Conservation (phyloP, 129 eudicot species). For the Lonicera japonica region DNA sequence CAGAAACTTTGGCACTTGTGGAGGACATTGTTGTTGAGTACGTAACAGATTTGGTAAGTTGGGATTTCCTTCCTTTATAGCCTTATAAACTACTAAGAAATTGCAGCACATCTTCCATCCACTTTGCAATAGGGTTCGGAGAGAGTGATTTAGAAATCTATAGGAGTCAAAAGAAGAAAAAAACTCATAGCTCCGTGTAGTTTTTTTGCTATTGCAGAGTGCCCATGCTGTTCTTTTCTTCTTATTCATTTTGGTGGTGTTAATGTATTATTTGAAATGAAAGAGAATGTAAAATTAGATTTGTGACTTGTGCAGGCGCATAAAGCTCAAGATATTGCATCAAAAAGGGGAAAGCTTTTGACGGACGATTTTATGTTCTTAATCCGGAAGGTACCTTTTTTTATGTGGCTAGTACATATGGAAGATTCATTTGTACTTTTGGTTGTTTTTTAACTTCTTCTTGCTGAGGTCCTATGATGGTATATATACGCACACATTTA, state of each 20-base stretch:
- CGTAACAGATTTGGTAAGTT: slow-evolving; percentile 83
- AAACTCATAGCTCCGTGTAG: neutral
- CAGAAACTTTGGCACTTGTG: slow-evolving; percentile 87
- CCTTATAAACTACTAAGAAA: neutral
- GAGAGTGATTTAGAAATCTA: too few species aligned
- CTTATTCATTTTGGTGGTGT: too few species aligned
- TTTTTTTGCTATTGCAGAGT: neutral
- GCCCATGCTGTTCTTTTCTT: too few species aligned
- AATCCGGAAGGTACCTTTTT: slow-evolving; percentile 68
- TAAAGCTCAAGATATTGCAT: slow-evolving; percentile 91
- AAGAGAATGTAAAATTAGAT: neutral
- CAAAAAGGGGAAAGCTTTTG: slow-evolving; percentile 93
- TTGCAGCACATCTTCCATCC: too few species aligned
- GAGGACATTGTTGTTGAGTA: slow-evolving; percentile 97
- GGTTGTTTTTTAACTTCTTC: too few species aligned
- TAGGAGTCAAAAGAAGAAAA: neutral
- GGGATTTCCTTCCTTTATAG: neutral
- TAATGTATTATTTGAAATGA: too few species aligned
- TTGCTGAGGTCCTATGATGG: too few species aligned
- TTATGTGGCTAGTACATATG: neutral
- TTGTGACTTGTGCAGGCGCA: slow-evolving; percentile 48
- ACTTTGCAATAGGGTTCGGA: too few species aligned
- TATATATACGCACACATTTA: too few species aligned
- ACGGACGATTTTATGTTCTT: slow-evolving; percentile 89
- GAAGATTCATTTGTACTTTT: neutral